phyloP scores from a whole-genome alignment of 192 early-diverging fungal genomes.

The Polychytrium aggregatum region DNA sequence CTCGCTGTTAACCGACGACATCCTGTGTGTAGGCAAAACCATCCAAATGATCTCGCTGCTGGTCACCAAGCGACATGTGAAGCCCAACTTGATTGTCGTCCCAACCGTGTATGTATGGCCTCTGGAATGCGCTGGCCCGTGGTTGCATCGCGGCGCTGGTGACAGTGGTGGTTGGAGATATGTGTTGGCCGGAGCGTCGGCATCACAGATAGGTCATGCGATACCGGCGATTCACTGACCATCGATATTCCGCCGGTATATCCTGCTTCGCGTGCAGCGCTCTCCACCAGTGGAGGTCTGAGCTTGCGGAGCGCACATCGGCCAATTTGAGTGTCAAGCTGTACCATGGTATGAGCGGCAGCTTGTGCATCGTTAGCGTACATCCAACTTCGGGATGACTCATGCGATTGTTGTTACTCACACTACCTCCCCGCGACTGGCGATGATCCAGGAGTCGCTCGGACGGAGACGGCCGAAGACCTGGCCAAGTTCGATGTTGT shows the following conservation, averaged over 20 bases:
- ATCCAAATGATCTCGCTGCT: conserved; percentile 82
- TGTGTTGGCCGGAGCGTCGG: no score
- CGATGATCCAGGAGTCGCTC: conserved; percentile 4
- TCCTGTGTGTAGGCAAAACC: no score
- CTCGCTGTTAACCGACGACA: no score
- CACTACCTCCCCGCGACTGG: no score
- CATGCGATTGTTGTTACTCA: not conserved
- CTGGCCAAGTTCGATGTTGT: conserved; percentile 66
- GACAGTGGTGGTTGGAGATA: no score
- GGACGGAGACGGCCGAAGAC: conserved; percentile 19
- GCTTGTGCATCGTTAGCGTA: not conserved
- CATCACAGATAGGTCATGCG: no score
- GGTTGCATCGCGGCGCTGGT: no score
- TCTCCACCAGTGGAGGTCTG: conserved; percentile 75
- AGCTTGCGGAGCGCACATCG: conserved; percentile 55
- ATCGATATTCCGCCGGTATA: not conserved
- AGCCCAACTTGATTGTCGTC: conserved; percentile 72
- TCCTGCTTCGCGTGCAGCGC: conserved; percentile 35
- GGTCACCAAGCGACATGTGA: conserved; percentile 37
- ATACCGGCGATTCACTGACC: no score
- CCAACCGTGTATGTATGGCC: no score
- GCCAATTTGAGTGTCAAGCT: conserved; percentile 51
- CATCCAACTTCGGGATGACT: not conserved
- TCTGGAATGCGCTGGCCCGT: no score
- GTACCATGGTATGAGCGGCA: conserved; percentile 68